phyloP scores from a whole-genome alignment of 2,329 filamentous ascomycete genomes.

The Fusarium gaditjirri region DNA sequence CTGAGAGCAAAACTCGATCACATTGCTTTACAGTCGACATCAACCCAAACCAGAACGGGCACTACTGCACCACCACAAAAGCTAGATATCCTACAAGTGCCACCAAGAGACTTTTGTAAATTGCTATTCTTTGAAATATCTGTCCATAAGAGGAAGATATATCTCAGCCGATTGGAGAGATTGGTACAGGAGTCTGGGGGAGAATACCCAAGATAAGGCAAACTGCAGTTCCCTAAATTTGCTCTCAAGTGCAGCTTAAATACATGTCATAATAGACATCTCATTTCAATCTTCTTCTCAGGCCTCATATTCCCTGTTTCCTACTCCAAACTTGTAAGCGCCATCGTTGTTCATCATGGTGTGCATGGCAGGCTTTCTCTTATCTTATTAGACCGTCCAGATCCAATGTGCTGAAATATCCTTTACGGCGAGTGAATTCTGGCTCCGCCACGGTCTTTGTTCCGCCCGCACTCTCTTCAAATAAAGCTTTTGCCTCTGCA shows the following conservation, averaged over 20 bases:
- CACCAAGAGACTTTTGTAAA: conserved; percentile 5
- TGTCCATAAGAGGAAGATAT: conserved; percentile 34
- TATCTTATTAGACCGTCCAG: background rate
- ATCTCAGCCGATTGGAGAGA: conserved; percentile 28
- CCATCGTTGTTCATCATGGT: background rate
- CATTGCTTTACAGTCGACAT: background rate
- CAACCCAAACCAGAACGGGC: background rate
- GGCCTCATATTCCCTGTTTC: accelerated
- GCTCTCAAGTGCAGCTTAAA: background rate
- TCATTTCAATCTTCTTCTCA: background rate
- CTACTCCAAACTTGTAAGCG: accelerated
- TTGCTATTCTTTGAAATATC: conserved; percentile 37
- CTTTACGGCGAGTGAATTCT: background rate
- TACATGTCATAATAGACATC: background rate
- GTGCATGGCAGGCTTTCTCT: background rate
- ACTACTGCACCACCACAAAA: background rate
- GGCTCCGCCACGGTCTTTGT: background rate
- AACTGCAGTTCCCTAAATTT: background rate
- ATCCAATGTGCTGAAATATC: background rate
- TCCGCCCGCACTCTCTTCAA: accelerated
- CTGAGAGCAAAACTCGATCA: background rate
- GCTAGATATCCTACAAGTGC: background rate
- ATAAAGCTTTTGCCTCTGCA: background rate
- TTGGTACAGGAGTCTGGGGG: background rate
- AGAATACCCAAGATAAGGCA: background rate